These are phyloP conservation scores for Pythium periplocum DNA, from an alignment of 352 stramenopile genomes.

Conservation along the genomic window DNA sequence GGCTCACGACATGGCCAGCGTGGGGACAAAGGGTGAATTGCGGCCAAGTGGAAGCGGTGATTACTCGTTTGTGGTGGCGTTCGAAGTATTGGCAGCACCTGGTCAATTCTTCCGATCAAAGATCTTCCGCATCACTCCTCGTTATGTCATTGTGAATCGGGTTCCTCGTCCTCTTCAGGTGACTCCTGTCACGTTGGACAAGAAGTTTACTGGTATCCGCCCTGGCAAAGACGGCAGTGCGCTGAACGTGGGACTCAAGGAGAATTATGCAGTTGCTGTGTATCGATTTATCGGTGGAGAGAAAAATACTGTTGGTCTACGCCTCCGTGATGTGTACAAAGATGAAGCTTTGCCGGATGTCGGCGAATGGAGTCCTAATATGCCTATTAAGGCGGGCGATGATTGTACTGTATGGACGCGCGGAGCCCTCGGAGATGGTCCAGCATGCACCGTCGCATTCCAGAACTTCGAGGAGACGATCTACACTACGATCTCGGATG, in stretches of 20 bases:
- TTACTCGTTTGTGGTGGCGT: conserved; percentile 74
- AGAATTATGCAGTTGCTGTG: conserved; percentile 50
- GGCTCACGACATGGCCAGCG: conserved; percentile 56
- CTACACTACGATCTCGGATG: conserved; percentile 65
- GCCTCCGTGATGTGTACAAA: conserved; percentile 50
- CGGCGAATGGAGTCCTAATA: conserved; percentile 51
- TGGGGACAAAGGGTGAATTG: conserved; percentile 74
- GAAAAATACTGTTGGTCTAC: conserved; percentile 61
- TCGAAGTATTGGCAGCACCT: conserved; percentile 71
- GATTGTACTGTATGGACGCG: conserved; percentile 59
- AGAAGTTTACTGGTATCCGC: conserved; percentile 37
- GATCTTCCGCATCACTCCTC: conserved; percentile 72
- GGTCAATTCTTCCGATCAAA: conserved; percentile 81
- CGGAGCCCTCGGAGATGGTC: conserved; percentile 60
- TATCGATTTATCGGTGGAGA: conserved; percentile 70
- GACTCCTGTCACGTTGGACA: conserved; percentile 73
- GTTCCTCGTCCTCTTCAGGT: conserved; percentile 61
- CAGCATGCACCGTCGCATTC: conserved; percentile 57
- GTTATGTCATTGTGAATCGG: conserved; percentile 67
- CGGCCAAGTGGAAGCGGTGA: conserved; percentile 24
- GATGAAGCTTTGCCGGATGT: conserved; percentile 32
- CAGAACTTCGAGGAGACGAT: conserved; percentile 63
- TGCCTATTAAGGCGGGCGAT: conserved; percentile 31
- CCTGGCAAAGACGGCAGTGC: conserved; percentile 1
- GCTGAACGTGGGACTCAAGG: conserved; percentile 33